Conservation (phyloP, 202 grass and related monocot species). For the Schoenoplectus tabernaemontani region DNA sequence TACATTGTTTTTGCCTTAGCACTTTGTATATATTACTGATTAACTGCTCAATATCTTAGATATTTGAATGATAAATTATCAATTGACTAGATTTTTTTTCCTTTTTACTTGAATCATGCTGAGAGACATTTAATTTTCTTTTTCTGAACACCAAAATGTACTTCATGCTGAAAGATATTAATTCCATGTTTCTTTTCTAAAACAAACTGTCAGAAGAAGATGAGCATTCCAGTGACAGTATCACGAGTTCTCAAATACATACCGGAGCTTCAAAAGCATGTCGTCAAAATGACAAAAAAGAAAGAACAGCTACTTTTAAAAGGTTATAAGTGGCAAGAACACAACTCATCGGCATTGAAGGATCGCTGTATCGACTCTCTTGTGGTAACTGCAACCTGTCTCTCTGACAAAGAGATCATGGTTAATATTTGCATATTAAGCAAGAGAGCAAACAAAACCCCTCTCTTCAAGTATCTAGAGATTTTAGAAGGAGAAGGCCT, state of each 20-base stretch:
- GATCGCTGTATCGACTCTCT: constrained; percentile 19
- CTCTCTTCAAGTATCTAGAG: constrained; percentile 47
- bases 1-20: too few relatives aligned
- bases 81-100: too few relatives aligned
- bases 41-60: too few relatives aligned
- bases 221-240: constrained; percentile 77
- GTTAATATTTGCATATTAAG: constrained; percentile 50
- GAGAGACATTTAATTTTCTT: neutral
- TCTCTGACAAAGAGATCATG: constrained; percentile 64
- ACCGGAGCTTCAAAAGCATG: constrained; percentile 72
- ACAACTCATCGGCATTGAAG: neutral
- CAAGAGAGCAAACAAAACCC: constrained; percentile 21
- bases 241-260: constrained; percentile 72
- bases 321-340: constrained; percentile 28
- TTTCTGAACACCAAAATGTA: neutral
- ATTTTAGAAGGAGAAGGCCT: constrained; percentile 65
- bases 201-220: constrained; percentile 49
- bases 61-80: too few relatives aligned
- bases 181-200: neutral
- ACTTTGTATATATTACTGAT: too few relatives aligned
- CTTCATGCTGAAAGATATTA: neutral
- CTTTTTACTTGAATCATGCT: too few relatives aligned
- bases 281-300: constrained; percentile 40
- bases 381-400: constrained; percentile 46
- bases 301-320: constrained; percentile 46